A percentile compares a stretch with the other conserved stretches of the same genome.
Conservation (phyloP, 805 yeast species). For the Saccharomycopsis guyanensis region DNA sequence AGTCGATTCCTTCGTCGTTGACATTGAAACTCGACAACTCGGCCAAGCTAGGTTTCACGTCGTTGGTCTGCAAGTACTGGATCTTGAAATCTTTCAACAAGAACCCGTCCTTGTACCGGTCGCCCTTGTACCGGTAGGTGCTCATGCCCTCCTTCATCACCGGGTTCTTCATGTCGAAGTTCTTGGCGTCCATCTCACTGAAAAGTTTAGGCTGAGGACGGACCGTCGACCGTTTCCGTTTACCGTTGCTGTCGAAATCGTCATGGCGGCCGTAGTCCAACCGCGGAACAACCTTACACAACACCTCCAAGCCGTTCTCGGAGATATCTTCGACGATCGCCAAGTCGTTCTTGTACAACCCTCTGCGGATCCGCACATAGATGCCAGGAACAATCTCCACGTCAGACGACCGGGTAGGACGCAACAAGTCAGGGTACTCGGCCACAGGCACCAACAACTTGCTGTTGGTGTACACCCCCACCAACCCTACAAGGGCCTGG, state of each 20-base stretch:
- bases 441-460: slow-evolving; percentile 88
- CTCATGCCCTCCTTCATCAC: slow-evolving; percentile 57
- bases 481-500: slow-evolving; percentile 81
- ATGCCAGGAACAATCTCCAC: slow-evolving; percentile 86
- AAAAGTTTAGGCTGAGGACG: slow-evolving; percentile 85
- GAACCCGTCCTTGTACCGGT: slow-evolving; percentile 86
- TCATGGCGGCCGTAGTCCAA: slow-evolving; percentile 75
- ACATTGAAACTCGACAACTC: slow-evolving; percentile 78
- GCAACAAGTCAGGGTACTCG: slow-evolving; percentile 87
- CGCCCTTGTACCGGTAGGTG: slow-evolving; percentile 68
- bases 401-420: slow-evolving; percentile 83
- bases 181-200: slow-evolving; percentile 81
- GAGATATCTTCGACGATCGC: slow-evolving; percentile 90
- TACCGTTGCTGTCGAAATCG: slow-evolving; percentile 45
- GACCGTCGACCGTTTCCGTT: slow-evolving; percentile 36
- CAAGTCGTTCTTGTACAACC: slow-evolving; percentile 86
- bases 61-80: slow-evolving; percentile 70
- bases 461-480: slow-evolving; percentile 36
- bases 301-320: slow-evolving; percentile 93
- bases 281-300: slow-evolving; percentile 87
- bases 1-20: slow-evolving; percentile 82
- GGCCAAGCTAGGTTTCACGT: slow-evolving; percentile 79
- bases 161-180: slow-evolving; percentile 68
- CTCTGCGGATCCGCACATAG: slow-evolving; percentile 84
- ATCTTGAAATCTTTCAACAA: slow-evolving; percentile 80